These are phyloP conservation scores for Rhodotorula taiwanensis DNA, from an alignment of 768 basidiomycete species.

Conservation along the genomic window DNA sequence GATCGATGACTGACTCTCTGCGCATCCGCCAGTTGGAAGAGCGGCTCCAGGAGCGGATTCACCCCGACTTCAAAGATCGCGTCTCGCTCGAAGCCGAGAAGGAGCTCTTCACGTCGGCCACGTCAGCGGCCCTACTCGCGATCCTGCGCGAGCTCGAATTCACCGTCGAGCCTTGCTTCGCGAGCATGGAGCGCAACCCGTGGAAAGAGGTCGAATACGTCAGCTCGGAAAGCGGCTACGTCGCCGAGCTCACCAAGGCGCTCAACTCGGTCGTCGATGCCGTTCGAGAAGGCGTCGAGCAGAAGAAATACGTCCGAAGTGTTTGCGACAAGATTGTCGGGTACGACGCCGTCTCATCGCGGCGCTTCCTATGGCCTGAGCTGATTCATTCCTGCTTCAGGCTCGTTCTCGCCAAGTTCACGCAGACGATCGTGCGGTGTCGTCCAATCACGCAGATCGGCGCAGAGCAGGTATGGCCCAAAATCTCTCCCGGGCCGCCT, in stretches of 20 bases:
- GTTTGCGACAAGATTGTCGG: slow-evolving; percentile 86
- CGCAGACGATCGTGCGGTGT: slow-evolving; percentile 78
- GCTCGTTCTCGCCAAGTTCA: slow-evolving; percentile 76
- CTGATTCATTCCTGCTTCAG: slow-evolving; percentile 48
- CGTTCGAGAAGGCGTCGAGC: slow-evolving; percentile 75
- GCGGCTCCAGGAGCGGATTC: slow-evolving; percentile 74
- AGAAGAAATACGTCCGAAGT: slow-evolving; percentile 89
- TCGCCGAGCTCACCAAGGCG: slow-evolving; percentile 65
- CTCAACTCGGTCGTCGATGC: slow-evolving; percentile 69
- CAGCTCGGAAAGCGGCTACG: slow-evolving; percentile 74
- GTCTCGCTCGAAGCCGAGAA: slow-evolving; percentile 76
- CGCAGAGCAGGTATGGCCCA: slow-evolving; percentile 71
- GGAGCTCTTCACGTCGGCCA: slow-evolving; percentile 80
- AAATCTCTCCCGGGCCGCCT: slow-evolving; percentile 5
- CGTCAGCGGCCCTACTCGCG: slow-evolving; percentile 71
- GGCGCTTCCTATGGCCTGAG: too few species aligned
- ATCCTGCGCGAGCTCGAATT: slow-evolving; percentile 78
- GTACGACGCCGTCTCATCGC: slow-evolving; percentile 48
- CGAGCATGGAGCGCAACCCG: slow-evolving; percentile 64
- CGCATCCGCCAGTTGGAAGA: slow-evolving; percentile 66
- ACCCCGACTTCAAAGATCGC: slow-evolving; percentile 66
- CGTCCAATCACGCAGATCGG: slow-evolving; percentile 85
- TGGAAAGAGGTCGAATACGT: slow-evolving; percentile 79
- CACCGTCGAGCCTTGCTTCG: slow-evolving; percentile 71
- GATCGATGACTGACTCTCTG: background rate